Evolutionary conservation across 2,329 filamentous ascomycete genomes (phyloP), one percentile per base, ranked within the genome.

Genomic region (Cephalotrichum gorgonifer): DNA sequence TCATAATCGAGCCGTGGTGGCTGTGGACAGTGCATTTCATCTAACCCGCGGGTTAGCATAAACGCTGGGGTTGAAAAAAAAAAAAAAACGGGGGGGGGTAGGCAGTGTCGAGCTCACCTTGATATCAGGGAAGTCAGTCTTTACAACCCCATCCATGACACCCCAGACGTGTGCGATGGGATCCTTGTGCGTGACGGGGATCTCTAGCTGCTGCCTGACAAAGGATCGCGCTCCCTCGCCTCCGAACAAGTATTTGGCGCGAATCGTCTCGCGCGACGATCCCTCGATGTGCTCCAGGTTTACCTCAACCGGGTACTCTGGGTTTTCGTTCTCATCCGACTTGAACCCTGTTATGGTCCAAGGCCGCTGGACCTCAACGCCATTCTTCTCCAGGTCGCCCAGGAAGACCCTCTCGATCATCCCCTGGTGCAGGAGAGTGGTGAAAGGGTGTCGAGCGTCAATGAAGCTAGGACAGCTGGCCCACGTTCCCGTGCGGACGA

Each of bases 381-480:
- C 76, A 54, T 83, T 79, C 61, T 79, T 78, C 50, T 75, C 68
- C 7, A 88, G 64, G 59, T 88, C 82, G 11, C 70, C 69, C 52
- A 87, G 81, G 54, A 88, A 81, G 38, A 85, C 79, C 14, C 79
- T 73, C 64, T 88, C 84, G 50, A 87, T 86, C 54, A 78, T 64
- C 6, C 84, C 85, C 60, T 88, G 84, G 58, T 88, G 84, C 12
- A 88, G 65, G 2, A 85, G 74, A 1, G 83, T 81, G 46, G 83
- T 85, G 58, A 85, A 85, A 4, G 81, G 81, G 55, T 84, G 86
- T 45, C 84, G 73, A 14, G 83, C 81, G 49, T 85, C 81, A 51
- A 86, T 83, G 65, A 95, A 95, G 55, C 79, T 81, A 1, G 90
- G 90, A 66, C 90, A 96, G 61, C 85, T 90, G 5, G 88, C 85